These are phyloP conservation scores for Dictyostelium firmibasis DNA, from an alignment of 78 protist genomes.

Conservation along the genomic window DNA sequence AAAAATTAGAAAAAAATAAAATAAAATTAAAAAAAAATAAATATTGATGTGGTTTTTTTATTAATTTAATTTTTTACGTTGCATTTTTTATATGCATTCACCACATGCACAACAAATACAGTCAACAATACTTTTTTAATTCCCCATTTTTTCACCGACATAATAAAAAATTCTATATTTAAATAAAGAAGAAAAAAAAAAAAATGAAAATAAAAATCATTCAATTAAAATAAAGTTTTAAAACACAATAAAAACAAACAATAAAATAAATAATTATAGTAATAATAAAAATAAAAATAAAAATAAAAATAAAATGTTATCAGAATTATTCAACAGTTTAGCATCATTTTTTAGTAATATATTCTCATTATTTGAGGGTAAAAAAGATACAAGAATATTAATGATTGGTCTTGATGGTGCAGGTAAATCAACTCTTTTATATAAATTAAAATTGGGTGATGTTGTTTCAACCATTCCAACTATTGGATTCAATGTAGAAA, in stretches of 20 bases:
- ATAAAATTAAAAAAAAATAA: no score
- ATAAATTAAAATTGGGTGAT: conserved; percentile 72
- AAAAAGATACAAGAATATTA: conserved; percentile 84
- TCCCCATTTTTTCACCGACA: not conserved
- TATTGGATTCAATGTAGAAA: conserved; percentile 75
- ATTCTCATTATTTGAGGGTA: conserved; percentile 2
- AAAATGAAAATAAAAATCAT: no score
- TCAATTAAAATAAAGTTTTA: not conserved
- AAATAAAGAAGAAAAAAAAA: no score
- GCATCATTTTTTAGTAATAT: not conserved
- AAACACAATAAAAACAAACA: not conserved
- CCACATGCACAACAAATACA: not conserved
- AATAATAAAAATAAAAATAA: no score
- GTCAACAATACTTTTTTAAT: not conserved
- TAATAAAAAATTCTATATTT: not conserved
- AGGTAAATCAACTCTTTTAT: conserved; percentile 89
- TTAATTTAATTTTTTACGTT: not conserved
- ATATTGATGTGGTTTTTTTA: no score
- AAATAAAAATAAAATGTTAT: not conserved
- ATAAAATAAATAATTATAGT: no score
- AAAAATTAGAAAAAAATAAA: no score
- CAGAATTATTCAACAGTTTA: not conserved
- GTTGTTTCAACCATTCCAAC: conserved; percentile 80
- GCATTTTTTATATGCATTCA: not conserved
- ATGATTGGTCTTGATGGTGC: conserved; percentile 96